Evolutionary conservation across 805 yeast species (phyloP), one percentile per base, ranked within the genome.

Genomic region (Ogataea saltuana): DNA sequence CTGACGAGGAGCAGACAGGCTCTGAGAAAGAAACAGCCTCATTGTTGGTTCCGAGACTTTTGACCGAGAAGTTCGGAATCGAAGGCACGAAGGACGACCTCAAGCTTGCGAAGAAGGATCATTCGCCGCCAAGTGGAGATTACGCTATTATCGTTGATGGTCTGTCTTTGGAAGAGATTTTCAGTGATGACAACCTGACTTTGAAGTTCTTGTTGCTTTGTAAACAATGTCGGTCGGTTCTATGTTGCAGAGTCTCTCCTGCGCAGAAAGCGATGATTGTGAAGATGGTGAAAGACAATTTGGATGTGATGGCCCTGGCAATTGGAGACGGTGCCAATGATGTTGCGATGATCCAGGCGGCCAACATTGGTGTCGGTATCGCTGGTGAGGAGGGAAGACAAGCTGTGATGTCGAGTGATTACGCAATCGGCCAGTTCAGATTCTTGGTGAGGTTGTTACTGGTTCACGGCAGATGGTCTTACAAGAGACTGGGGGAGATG

Each of bases 251-350:
- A 49, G 93, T 85, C 16, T 83, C 90, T 3, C 93, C 95, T 6
- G 76, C 89, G 15, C 93, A 85, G 61, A 85, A 85, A 65, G 95
- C 93, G 3, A 75, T 75, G 12, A 85, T 86, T 19, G 91, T 85
- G 17, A 71, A 68, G 48, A 63, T 81, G 68, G 89, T 85, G 20
- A 83, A 83, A 58, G 68, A 72, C 22, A 72, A 74, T 7, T 71
- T 85, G 52, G 74, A 75, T 38, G 93, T 85, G 25, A 83, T 84
- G 80, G 84, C 93, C 0, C 70, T 85, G 44, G 88, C 91, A 0
- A 80, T 85, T 59, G 95, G 95, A 23, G 95, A 85, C 60, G 95
- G 95, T 50, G 87, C 93, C 19, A 85, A 85, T 58, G 95, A 85
- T 61, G 93, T 85, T 38, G 86, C 93, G 7, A 85, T 85, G 95